These are phyloP conservation scores for Coprinopsis sp. DNA, from an alignment of 768 basidiomycete genomes.

Conservation along the genomic window DNA sequence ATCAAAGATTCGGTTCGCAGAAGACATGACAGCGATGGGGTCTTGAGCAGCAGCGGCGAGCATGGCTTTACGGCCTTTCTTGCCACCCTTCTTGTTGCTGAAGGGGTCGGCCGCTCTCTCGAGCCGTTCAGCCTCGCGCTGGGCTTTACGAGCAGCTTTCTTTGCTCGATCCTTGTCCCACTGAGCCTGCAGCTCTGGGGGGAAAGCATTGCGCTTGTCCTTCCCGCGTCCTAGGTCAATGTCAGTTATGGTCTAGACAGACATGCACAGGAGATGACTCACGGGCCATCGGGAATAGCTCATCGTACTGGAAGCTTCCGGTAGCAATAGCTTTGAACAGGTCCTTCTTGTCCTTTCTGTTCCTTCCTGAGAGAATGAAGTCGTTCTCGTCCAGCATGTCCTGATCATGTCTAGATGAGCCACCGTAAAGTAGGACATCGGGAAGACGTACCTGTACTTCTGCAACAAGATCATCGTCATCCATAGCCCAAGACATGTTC, in stretches of 20 bases:
- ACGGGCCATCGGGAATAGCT: constrained; percentile 46
- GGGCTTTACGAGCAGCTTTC: constrained; percentile 73
- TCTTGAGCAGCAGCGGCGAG: constrained; percentile 50
- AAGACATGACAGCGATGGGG: constrained; percentile 34
- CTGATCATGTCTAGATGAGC: constrained; percentile 29
- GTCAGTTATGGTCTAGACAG: neutral
- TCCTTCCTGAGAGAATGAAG: constrained; percentile 37
- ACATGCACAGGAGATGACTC: constrained; percentile 20
- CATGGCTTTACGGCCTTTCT: constrained; percentile 68
- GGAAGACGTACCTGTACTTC: constrained; percentile 45
- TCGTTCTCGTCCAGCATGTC: constrained; percentile 57
- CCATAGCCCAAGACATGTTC: constrained; percentile 38
- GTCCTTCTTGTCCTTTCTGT: constrained; percentile 48
- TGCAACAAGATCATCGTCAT: constrained; percentile 49
- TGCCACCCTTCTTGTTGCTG: constrained; percentile 57
- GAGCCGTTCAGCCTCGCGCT: constrained; percentile 53
- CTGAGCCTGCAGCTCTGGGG: constrained; percentile 54
- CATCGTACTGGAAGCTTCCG: constrained; percentile 43
- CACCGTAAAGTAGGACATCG: neutral
- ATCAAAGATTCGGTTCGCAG: constrained; percentile 50
- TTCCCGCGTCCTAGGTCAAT: constrained; percentile 36
- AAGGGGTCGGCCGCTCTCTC: constrained; percentile 60
- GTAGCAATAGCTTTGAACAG: constrained; percentile 57
- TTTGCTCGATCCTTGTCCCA: constrained; percentile 82
- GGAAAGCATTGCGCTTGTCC: constrained; percentile 49